Evolutionary conservation across 2,329 filamentous ascomycete species (phyloP).

Genomic region (Colletotrichum sp.): DNA sequence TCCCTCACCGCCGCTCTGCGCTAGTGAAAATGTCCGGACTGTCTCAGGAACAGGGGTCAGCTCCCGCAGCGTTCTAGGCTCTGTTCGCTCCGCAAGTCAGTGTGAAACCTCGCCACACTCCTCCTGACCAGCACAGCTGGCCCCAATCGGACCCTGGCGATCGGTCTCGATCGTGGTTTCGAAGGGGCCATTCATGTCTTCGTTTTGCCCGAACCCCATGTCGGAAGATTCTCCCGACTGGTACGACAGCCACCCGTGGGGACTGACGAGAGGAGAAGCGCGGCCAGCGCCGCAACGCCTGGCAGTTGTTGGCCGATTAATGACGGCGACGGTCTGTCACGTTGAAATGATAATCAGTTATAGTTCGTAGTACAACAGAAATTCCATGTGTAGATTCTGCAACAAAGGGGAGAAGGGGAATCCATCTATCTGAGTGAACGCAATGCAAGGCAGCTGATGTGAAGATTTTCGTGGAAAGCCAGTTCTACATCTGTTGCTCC

Average conservation of each 20-base stretch:
- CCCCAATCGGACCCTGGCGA: conserved; percentile 12
- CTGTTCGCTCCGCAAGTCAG: neutral
- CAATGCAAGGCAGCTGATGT: conserved; percentile 6
- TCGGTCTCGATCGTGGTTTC: neutral
- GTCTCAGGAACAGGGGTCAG: conserved; percentile 11
- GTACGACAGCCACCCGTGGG: neutral
- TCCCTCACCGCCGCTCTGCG: conserved; percentile 10
- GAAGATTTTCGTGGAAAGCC: neutral
- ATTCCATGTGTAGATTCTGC: conserved; percentile 23
- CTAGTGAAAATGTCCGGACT: conserved; percentile 1
- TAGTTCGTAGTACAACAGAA: conserved; percentile 30
- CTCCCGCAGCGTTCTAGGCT: neutral
- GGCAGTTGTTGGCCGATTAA: conserved; percentile 18
- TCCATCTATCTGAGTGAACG: conserved; percentile 19
- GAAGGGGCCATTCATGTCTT: neutral
- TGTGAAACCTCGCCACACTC: neutral
- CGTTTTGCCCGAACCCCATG: conserved; percentile 1
- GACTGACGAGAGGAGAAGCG: neutral
- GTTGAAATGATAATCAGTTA: conserved; percentile 45
- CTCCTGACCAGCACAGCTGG: neutral
- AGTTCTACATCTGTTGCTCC: neutral
- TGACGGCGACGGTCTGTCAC: conserved; percentile 46
- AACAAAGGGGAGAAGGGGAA: neutral
- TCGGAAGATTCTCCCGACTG: neutral
- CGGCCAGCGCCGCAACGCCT: neutral